A percentile compares a stretch with the other conserved stretches of the same genome.
Evolutionary conservation across 2,329 filamentous ascomycete genomes (phyloP).

Genomic region (Penicillium verrucosum): DNA sequence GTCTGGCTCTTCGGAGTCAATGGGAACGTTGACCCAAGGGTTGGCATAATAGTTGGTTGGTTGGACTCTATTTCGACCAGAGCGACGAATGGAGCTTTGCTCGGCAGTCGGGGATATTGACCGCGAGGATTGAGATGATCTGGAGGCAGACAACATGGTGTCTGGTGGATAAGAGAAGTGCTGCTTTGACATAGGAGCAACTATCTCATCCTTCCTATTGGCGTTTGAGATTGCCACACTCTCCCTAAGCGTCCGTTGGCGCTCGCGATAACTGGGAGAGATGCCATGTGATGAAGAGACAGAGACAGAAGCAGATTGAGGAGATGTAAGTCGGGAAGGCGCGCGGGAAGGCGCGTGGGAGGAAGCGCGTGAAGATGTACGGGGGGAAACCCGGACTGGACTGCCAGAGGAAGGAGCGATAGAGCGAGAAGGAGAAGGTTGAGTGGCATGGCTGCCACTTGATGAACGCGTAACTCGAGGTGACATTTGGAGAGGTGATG

Average conservation of each 20-base stretch:
- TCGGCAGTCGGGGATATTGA: not conserved
- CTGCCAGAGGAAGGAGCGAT: not conserved
- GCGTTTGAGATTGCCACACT: conserved; percentile 6
- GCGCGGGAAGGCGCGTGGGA: not conserved
- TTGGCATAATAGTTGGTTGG: conserved; percentile 34
- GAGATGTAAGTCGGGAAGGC: not conserved
- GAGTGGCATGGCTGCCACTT: not conserved
- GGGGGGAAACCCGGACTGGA: not conserved
- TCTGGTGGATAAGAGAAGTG: not conserved
- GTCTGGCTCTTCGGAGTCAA: conserved; percentile 9
- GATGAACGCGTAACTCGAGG: not conserved
- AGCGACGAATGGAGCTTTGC: conserved; percentile 22
- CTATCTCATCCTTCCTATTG: conserved; percentile 1
- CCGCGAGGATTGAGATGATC: not conserved
- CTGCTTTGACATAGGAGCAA: not conserved
- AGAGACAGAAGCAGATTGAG: not conserved
- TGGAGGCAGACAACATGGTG: not conserved
- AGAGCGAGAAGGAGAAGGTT: not conserved
- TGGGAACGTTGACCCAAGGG: conserved; percentile 9
- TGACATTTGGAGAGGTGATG: not conserved
- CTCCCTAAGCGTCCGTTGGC: conserved; percentile 4
- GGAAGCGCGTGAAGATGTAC: not conserved
- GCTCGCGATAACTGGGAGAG: not conserved
- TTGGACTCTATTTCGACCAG: conserved; percentile 25
- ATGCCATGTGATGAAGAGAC: not conserved